Conservation (phyloP, 2,329 filamentous ascomycete species). For the Aspergillus terreus region DNA sequence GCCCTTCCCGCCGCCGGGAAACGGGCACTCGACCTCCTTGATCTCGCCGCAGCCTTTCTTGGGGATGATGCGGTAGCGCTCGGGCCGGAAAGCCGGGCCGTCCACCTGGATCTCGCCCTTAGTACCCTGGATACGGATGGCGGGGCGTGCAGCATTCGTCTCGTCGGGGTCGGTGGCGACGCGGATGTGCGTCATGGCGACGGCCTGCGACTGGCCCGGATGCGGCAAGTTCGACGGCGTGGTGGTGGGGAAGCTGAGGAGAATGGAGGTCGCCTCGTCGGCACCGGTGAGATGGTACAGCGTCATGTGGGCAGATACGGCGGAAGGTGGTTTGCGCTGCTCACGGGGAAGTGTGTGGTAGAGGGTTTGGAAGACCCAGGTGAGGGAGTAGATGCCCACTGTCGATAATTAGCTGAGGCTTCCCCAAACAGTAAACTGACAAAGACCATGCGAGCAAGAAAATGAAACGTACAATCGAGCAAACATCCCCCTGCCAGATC, state of each 20-base stretch:
- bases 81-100: slow-evolving; percentile 67
- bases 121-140: slow-evolving; percentile 76
- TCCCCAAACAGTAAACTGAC: neutral
- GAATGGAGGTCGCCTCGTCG: slow-evolving; percentile 74
- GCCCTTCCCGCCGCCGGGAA: slow-evolving; percentile 65
- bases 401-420: neutral
- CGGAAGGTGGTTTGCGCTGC: slow-evolving; percentile 61
- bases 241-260: slow-evolving; percentile 68
- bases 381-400: slow-evolving; percentile 81
- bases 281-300: slow-evolving; percentile 69
- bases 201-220: slow-evolving; percentile 60
- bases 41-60: slow-evolving; percentile 47
- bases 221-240: slow-evolving; percentile 38
- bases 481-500: slow-evolving; percentile 79
- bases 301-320: slow-evolving; percentile 64
- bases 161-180: slow-evolving; percentile 60
- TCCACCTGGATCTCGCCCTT: slow-evolving; percentile 78
- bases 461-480: slow-evolving; percentile 58
- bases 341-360: slow-evolving; percentile 70
- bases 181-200: slow-evolving; percentile 65
- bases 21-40: slow-evolving; percentile 34
- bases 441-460: neutral
- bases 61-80: slow-evolving; percentile 61
- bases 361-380: slow-evolving; percentile 85
- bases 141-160: slow-evolving; percentile 57